A percentile compares a stretch with the other conserved stretches of the same genome.
These are phyloP conservation scores for Fusarium poae DNA, from an alignment of 2,329 filamentous ascomycete genomes.

Conservation along the genomic window DNA sequence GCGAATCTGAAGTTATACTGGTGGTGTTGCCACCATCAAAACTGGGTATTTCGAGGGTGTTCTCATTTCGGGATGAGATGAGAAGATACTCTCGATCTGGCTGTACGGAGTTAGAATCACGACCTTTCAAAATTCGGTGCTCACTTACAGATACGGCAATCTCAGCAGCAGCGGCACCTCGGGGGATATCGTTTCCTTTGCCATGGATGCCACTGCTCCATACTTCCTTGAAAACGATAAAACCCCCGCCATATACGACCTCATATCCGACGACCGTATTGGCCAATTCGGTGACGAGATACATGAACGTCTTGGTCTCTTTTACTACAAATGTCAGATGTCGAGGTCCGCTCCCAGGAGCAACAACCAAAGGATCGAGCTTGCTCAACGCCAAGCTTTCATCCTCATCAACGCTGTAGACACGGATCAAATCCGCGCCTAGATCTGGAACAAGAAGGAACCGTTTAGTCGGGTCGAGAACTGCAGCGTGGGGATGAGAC, in stretches of 20 bases:
- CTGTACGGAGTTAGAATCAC: constrained; percentile 52
- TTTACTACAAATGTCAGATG: constrained; percentile 71
- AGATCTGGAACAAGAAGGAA: constrained; percentile 76
- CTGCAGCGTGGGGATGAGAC: constrained; percentile 73
- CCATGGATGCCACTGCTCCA: constrained; percentile 65
- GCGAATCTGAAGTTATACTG: constrained; percentile 69
- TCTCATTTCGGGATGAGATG: constrained; percentile 76
- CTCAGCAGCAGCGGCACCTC: constrained; percentile 65
- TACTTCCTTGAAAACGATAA: constrained; percentile 60
- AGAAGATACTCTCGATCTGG: constrained; percentile 73
- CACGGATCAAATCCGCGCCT: constrained; percentile 71
- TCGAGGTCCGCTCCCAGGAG: constrained; percentile 72
- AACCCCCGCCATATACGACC: constrained; percentile 63
- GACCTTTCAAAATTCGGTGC: background rate
- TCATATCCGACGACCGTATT: constrained; percentile 69
- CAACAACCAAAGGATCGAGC: constrained; percentile 57
- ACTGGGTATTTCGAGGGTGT: constrained; percentile 63
- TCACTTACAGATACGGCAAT: constrained; percentile 68
- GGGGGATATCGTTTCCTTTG: constrained; percentile 56
- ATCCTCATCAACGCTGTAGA: constrained; percentile 60
- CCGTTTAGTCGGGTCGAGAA: constrained; percentile 73
- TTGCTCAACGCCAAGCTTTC: constrained; percentile 60
- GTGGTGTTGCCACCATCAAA: constrained; percentile 59
- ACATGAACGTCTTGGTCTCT: constrained; percentile 65
- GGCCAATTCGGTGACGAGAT: constrained; percentile 71